Percentiles rank a stretch among this genome's conserved stretches.
These are phyloP conservation scores for Mucor mucedo DNA, from an alignment of 371 early-diverging fungal genomes.

Conservation along the genomic window DNA sequence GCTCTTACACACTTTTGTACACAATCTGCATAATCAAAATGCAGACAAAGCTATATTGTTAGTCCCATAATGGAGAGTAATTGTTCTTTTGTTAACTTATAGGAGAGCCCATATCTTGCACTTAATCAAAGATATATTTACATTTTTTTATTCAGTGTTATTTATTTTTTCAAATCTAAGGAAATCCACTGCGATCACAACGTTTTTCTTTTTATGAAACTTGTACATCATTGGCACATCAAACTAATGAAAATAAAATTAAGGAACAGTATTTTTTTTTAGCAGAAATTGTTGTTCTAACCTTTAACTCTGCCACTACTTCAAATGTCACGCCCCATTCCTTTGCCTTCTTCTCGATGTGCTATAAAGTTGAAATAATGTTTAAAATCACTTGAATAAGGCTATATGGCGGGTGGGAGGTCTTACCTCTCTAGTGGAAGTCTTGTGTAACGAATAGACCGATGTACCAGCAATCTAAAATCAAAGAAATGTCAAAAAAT, in stretches of 20 bases:
- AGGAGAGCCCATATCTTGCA: too few relatives aligned
- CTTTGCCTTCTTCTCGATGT: slow-evolving; percentile 75
- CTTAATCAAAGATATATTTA: too few relatives aligned
- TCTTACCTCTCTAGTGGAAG: slow-evolving; percentile 74
- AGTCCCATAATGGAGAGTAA: too few relatives aligned
- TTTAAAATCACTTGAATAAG: not conserved
- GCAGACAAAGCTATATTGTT: too few relatives aligned
- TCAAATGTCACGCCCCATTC: slow-evolving; percentile 79
- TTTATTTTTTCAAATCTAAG: slow-evolving; percentile 56
- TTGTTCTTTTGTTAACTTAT: too few relatives aligned
- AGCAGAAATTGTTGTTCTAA: slow-evolving; percentile 8
- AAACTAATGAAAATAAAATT: slow-evolving; percentile 49
- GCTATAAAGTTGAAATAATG: slow-evolving; percentile 26
- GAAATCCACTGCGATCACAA: slow-evolving; percentile 82
- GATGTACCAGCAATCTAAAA: slow-evolving; percentile 55
- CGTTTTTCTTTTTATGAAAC: slow-evolving; percentile 81
- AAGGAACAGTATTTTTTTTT: not conserved
- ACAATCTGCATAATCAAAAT: too few relatives aligned
- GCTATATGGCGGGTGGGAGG: too few relatives aligned
- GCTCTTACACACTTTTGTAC: too few relatives aligned
- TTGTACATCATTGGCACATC: slow-evolving; percentile 88
- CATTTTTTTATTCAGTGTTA: too few relatives aligned
- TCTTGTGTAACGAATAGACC: slow-evolving; percentile 85
- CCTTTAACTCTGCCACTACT: slow-evolving; percentile 77
- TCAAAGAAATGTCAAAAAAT: not conserved